A percentile compares a stretch with the other conserved stretches of the same genome.
Conservation (phyloP, 768 basidiomycete genomes). For the Sarcodon sp. region DNA sequence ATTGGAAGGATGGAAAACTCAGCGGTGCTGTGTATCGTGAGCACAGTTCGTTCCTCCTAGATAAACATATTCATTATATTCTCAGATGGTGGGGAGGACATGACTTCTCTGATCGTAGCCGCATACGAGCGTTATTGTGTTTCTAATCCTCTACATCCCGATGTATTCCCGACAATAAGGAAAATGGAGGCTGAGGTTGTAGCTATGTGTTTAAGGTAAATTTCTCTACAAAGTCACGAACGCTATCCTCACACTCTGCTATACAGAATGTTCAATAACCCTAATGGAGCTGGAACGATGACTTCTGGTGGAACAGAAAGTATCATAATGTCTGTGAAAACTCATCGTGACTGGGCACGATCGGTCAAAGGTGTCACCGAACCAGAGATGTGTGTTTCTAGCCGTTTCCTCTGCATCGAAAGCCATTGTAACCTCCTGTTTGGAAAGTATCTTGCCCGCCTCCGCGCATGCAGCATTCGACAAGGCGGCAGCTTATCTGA, state of each 20-base stretch:
- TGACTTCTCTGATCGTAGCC: slow-evolving; percentile 64
- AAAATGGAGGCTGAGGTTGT: slow-evolving; percentile 98
- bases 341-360: slow-evolving; percentile 86
- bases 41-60: slow-evolving; percentile 12
- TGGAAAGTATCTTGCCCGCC: slow-evolving; percentile 59
- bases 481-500: slow-evolving; percentile 82
- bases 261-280: slow-evolving; percentile 58
- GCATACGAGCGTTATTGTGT: slow-evolving; percentile 77
- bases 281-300: slow-evolving; percentile 80
- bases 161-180: slow-evolving; percentile 82
- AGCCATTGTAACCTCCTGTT: neutral
- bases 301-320: slow-evolving; percentile 95
- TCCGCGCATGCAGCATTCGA: slow-evolving; percentile 93
- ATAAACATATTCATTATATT: neutral
- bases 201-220: slow-evolving; percentile 57
- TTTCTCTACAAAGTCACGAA: neutral
- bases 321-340: slow-evolving; percentile 92
- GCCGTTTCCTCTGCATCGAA: neutral
- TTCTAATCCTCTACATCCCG: slow-evolving; percentile 86
- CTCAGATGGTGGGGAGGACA: slow-evolving; percentile 72
- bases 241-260: neutral
- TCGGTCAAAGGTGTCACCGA: slow-evolving; percentile 76
- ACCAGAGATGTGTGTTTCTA: slow-evolving; percentile 72
- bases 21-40: slow-evolving; percentile 82
- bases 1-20: slow-evolving; percentile 64